Conservation (phyloP, 164 flowering plant species). For the Berberis thunbergii region DNA sequence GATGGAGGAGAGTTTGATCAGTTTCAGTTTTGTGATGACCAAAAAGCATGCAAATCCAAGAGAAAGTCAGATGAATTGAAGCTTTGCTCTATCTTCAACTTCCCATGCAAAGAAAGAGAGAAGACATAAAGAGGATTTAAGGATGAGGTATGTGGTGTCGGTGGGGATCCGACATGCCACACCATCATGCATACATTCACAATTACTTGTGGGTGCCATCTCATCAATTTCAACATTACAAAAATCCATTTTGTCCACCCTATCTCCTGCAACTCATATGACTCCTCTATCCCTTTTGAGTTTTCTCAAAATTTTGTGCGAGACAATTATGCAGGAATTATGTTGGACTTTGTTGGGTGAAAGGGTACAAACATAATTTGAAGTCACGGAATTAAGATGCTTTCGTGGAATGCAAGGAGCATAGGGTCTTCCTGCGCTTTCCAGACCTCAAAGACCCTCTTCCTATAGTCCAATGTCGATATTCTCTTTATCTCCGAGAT, state of each 20-base stretch:
- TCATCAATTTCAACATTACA: slow-evolving; percentile 21
- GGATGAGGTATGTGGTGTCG: slow-evolving; percentile 21
- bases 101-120: slow-evolving; percentile 17
- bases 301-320: too few relatives aligned
- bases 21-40: not conserved
- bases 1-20: not conserved
- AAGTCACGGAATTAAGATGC: too few relatives aligned
- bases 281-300: slow-evolving; percentile 7
- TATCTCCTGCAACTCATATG: slow-evolving; percentile 11
- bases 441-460: too few relatives aligned
- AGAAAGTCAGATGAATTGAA: too few relatives aligned
- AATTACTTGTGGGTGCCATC: slow-evolving; percentile 18
- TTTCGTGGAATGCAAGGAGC: too few relatives aligned
- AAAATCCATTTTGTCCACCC: slow-evolving; percentile 19
- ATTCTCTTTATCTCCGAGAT: too few relatives aligned
- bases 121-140: slow-evolving; percentile 10
- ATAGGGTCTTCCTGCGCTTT: too few relatives aligned
- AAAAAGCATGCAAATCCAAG: slow-evolving; percentile 1
- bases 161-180: slow-evolving; percentile 28
- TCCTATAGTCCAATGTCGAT: too few relatives aligned
- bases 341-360: too few relatives aligned
- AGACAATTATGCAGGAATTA: too few relatives aligned
- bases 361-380: too few relatives aligned
- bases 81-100: slow-evolving; percentile 12
- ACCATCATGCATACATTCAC: not conserved